Conservation (phyloP, 2,329 filamentous ascomycete species). For the Chaetomiaceae sp. region DNA sequence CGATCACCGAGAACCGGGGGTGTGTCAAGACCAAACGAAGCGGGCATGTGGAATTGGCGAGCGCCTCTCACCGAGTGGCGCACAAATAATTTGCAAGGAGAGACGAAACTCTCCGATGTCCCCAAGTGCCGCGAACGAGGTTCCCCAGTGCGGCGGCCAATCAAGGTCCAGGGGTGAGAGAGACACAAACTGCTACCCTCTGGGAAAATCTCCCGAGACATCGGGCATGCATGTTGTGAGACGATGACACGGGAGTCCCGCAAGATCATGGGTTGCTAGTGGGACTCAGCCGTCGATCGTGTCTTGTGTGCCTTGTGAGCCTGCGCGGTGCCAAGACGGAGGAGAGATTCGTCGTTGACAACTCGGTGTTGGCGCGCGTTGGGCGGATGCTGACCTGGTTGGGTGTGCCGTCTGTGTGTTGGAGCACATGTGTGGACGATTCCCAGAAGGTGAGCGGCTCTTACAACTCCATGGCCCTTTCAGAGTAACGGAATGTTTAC, state of each 20-base stretch:
- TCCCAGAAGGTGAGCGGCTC: background rate
- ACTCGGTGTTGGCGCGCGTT: too few species aligned
- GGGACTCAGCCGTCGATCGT: background rate
- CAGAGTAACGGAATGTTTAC: background rate
- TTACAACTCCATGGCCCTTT: background rate
- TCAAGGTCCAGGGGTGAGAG: background rate
- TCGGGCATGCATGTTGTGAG: background rate
- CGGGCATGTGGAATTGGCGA: too few species aligned
- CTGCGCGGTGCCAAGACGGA: too few species aligned
- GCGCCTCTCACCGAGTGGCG: background rate
- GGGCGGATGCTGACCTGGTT: too few species aligned
- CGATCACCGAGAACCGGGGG: too few species aligned
- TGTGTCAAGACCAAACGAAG: too few species aligned
- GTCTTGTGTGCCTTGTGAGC: too few species aligned
- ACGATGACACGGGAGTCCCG: background rate
- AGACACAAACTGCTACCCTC: background rate
- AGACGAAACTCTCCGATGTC: background rate
- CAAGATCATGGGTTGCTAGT: background rate
- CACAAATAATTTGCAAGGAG: too few species aligned
- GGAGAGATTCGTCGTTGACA: too few species aligned
- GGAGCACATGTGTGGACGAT: background rate
- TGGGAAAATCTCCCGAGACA: constrained; percentile 11
- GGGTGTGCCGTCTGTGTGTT: too few species aligned
- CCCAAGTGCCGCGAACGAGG: background rate
- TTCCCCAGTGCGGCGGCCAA: constrained; percentile 7